Conservation (phyloP, 768 basidiomycete genomes). For the Cystoderma amianthinum region DNA sequence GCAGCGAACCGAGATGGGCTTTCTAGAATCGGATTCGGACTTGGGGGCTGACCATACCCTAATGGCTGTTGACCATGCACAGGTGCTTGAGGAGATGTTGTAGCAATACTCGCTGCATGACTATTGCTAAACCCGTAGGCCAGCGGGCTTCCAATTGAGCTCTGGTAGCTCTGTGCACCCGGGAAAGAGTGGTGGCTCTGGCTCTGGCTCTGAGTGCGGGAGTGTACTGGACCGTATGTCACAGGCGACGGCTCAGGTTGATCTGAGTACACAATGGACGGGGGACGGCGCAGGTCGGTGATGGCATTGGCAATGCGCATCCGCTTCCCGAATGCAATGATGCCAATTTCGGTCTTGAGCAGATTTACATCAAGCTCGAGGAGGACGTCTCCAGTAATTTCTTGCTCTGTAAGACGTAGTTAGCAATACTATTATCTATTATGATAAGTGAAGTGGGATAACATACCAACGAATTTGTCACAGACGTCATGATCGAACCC, state of each 20-base stretch:
- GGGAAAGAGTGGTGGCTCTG: constrained; percentile 40
- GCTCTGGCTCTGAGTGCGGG: constrained; percentile 34
- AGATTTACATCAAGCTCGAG: constrained; percentile 89
- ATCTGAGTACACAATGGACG: constrained; percentile 52
- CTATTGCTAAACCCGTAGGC: constrained; percentile 12
- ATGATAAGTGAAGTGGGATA: background rate
- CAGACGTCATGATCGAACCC: constrained; percentile 82
- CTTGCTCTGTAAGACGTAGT: constrained; percentile 65
- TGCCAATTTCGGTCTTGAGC: constrained; percentile 90
- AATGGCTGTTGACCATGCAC: too few relatives aligned
- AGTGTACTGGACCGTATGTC: constrained; percentile 15
- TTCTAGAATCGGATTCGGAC: too few relatives aligned
- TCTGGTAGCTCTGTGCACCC: constrained; percentile 28
- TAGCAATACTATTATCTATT: background rate
- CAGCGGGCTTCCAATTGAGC: constrained; percentile 33
- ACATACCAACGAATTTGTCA: constrained; percentile 79
- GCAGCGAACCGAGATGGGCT: too few relatives aligned
- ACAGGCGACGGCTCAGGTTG: constrained; percentile 15
- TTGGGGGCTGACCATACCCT: too few relatives aligned
- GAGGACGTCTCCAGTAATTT: constrained; percentile 95
- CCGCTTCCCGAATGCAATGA: constrained; percentile 91
- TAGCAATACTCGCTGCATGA: too few relatives aligned
- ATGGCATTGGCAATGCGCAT: constrained; percentile 92
- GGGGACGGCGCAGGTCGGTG: constrained; percentile 72
- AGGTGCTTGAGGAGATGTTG: too few relatives aligned